These are phyloP conservation scores for Pulveroboletus sp. DNA, from an alignment of 768 basidiomycete species.

Conservation along the genomic window DNA sequence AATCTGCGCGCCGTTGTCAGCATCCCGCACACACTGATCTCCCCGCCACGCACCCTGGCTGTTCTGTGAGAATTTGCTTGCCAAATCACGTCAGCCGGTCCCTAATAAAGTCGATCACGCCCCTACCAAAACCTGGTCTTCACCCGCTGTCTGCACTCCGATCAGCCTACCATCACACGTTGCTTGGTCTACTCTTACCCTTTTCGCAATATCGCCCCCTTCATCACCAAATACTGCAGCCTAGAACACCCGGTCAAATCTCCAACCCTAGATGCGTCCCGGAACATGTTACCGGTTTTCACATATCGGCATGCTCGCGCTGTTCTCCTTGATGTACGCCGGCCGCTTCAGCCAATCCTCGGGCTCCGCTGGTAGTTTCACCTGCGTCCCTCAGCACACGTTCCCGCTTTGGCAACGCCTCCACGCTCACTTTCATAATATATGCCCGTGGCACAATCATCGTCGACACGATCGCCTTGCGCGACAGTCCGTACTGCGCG, in stretches of 20 bases:
- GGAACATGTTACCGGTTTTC: constrained; percentile 64
- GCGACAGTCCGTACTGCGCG: constrained; percentile 83
- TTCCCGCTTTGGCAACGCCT: background rate
- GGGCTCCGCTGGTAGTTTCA: constrained; percentile 83
- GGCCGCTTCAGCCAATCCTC: constrained; percentile 86
- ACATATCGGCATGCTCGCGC: constrained; percentile 73
- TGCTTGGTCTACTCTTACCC: constrained; percentile 50
- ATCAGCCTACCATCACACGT: constrained; percentile 19
- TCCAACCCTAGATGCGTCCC: constrained; percentile 5
- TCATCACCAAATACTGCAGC: constrained; percentile 82
- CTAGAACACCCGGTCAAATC: constrained; percentile 39
- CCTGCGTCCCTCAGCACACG: constrained; percentile 38
- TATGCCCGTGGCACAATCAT: constrained; percentile 83
- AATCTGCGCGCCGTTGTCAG: constrained; percentile 45
- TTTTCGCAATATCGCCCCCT: constrained; percentile 83
- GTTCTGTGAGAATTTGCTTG: constrained; percentile 70
- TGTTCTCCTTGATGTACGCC: constrained; percentile 77
- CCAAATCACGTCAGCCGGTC: background rate
- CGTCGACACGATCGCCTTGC: constrained; percentile 72
- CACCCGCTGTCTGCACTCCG: constrained; percentile 62
- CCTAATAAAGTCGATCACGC: background rate
- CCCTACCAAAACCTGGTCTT: constrained; percentile 80
- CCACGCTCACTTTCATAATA: constrained; percentile 68
- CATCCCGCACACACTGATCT: background rate
- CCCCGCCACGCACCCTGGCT: constrained; percentile 39